Evolutionary conservation across 495 filamentous ascomycete genomes (phyloP).

Genomic region (Elasticomyces elasticus): DNA sequence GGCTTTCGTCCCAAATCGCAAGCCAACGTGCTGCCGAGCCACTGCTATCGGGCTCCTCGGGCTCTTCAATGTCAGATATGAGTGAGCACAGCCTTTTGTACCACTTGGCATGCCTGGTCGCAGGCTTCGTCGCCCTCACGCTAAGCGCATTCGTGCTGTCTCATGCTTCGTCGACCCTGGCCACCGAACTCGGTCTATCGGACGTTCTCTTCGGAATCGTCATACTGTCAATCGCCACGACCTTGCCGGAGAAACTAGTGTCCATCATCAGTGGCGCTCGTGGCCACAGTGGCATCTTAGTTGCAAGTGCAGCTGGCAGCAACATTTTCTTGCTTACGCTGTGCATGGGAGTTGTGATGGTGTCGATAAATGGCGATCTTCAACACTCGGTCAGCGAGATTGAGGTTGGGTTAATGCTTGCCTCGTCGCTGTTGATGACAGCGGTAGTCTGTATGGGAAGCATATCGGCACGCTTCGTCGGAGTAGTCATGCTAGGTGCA

Average conservation of each 20-base stretch:
- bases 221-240: constrained; percentile 47
- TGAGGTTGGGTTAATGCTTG: constrained; percentile 20
- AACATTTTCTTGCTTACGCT: constrained; percentile 48
- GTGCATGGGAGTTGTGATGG: constrained; percentile 34
- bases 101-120: constrained; percentile 36
- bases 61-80: neutral
- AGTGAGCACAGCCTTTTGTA: constrained; percentile 19
- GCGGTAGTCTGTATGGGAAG: constrained; percentile 15
- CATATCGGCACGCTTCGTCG: constrained; percentile 27
- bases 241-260: constrained; percentile 47
- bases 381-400: neutral
- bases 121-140: constrained; percentile 41
- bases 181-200: constrained; percentile 36
- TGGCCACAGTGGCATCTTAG: constrained; percentile 41
- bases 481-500: constrained; percentile 29
- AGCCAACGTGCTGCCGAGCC: neutral
- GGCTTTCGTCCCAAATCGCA: no score
- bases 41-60: neutral
- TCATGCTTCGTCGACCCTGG: constrained; percentile 41
- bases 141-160: constrained; percentile 32
- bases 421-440: constrained; percentile 9
- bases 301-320: constrained; percentile 45
- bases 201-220: constrained; percentile 43
- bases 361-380: neutral
- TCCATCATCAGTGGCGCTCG: constrained; percentile 38